Evolutionary conservation across 129 eudicot genomes (phyloP).

Genomic region (Centrapalus pauciflorus): DNA sequence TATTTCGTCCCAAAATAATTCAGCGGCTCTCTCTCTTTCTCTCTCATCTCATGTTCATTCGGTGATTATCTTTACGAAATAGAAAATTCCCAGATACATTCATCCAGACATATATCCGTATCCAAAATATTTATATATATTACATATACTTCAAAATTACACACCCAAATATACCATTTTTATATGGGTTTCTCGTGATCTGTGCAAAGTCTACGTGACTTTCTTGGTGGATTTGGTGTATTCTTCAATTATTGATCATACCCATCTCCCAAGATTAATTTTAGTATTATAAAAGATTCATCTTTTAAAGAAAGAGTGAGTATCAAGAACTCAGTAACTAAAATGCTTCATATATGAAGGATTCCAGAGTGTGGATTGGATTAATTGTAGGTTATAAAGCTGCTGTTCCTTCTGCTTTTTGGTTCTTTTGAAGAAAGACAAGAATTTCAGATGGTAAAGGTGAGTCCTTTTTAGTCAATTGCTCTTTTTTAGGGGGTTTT

Average conservation of each 20-base stretch:
- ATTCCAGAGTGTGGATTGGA: conserved; percentile 21
- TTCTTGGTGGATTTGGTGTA: conserved; percentile 56
- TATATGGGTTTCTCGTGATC: conserved; percentile 49
- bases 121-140: conserved; percentile 22
- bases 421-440: conserved; percentile 31
- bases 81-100: conserved; percentile 21
- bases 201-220: conserved; percentile 54
- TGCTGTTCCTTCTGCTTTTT: conserved; percentile 33
- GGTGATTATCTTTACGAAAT: conserved; percentile 17
- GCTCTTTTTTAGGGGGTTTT: not conserved
- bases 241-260: conserved; percentile 47
- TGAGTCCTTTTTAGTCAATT: conserved; percentile 30
- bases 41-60: conserved; percentile 33
- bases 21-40: conserved; percentile 8
- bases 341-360: conserved; percentile 30
- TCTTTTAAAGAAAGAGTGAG: conserved; percentile 13
- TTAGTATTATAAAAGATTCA: conserved; percentile 21
- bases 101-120: conserved; percentile 39
- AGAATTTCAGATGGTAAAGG: conserved; percentile 48
- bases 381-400: conserved; percentile 42
- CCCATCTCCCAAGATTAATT: conserved; percentile 42
- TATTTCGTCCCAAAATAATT: conserved; percentile 40
- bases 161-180: conserved; percentile 21
- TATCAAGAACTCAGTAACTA: conserved; percentile 21
- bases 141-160: conserved; percentile 15